Percentiles rank a stretch among this genome's conserved stretches.
Conservation (phyloP, 208 protist species). For the Wallacemonas rigidus region DNA sequence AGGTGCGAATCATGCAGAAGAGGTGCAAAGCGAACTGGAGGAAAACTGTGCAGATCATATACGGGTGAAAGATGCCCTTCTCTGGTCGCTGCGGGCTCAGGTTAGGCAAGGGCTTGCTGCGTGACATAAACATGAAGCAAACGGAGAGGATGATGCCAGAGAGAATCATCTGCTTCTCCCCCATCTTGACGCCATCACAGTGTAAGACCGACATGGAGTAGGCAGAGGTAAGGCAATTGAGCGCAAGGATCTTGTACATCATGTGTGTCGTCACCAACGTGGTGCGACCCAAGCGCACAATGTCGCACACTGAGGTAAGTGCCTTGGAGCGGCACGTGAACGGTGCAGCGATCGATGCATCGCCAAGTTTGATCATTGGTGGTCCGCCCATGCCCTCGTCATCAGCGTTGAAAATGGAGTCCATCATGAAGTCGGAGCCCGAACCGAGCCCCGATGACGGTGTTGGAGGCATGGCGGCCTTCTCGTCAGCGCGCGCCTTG, state of each 20-base stretch:
- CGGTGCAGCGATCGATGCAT: slow-evolving; percentile 93
- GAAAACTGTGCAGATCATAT: slow-evolving; percentile 95
- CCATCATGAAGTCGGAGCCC: slow-evolving; percentile 85
- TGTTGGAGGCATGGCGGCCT: slow-evolving; percentile 47
- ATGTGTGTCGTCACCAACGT: slow-evolving; percentile 98
- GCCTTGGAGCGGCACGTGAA: slow-evolving; percentile 93
- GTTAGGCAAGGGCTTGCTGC: slow-evolving; percentile 90
- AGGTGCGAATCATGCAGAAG: slow-evolving; percentile 87
- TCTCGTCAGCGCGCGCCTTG: slow-evolving; percentile 56
- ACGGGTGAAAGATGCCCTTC: slow-evolving; percentile 94
- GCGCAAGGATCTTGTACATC: slow-evolving; percentile 99
- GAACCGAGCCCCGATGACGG: slow-evolving; percentile 14
- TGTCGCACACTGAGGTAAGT: slow-evolving; percentile 89
- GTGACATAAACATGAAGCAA: slow-evolving; percentile 98
- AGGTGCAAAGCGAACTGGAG: slow-evolving; percentile 97
- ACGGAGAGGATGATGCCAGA: slow-evolving; percentile 93
- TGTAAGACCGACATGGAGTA: slow-evolving; percentile 98
- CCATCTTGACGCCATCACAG: slow-evolving; percentile 96
- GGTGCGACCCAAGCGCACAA: slow-evolving; percentile 97
- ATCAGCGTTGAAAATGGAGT: slow-evolving; percentile 89
- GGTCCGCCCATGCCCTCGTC: slow-evolving; percentile 69
- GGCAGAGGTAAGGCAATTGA: slow-evolving; percentile 97
- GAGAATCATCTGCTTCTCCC: slow-evolving; percentile 97
- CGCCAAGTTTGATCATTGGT: slow-evolving; percentile 93
- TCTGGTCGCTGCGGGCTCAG: slow-evolving; percentile 93